These are phyloP conservation scores for Scolecobasidium constrictum DNA, from an alignment of 2,329 filamentous ascomycete species.

Conservation along the genomic window DNA sequence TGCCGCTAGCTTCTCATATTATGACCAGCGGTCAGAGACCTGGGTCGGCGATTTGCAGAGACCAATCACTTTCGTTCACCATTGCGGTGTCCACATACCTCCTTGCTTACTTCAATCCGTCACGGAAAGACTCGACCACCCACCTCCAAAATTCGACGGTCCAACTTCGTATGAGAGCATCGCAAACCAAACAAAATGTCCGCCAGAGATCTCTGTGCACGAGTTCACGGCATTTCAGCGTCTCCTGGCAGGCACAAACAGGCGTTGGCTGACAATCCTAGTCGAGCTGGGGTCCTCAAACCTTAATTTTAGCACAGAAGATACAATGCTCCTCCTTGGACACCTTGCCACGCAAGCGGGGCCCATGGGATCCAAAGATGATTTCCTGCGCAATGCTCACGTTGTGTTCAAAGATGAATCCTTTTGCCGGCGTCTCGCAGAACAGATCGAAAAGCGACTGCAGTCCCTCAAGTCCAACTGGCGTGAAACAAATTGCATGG, in stretches of 20 bases:
- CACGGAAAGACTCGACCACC: slow-evolving; percentile 15
- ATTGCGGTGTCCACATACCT: neutral
- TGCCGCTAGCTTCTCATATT: slow-evolving; percentile 37
- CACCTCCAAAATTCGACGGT: slow-evolving; percentile 27
- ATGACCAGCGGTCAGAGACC: slow-evolving; percentile 25
- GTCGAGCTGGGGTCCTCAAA: slow-evolving; percentile 40
- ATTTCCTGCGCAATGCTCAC: slow-evolving; percentile 36
- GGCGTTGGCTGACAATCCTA: slow-evolving; percentile 39
- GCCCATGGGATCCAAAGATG: slow-evolving; percentile 23
- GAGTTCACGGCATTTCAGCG: slow-evolving; percentile 44
- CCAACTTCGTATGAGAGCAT: slow-evolving; percentile 46
- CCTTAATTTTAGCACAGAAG: slow-evolving; percentile 49
- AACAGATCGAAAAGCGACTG: slow-evolving; percentile 38
- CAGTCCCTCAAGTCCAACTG: slow-evolving; percentile 42
- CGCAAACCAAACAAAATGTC: slow-evolving; percentile 39
- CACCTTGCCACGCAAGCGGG: slow-evolving; percentile 47
- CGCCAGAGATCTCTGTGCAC: slow-evolving; percentile 33
- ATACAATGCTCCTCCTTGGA: slow-evolving; percentile 37
- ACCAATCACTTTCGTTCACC: neutral
- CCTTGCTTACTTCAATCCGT: slow-evolving; percentile 16
- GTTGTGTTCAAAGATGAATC: slow-evolving; percentile 34
- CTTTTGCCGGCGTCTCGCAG: slow-evolving; percentile 40
- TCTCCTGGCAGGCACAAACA: slow-evolving; percentile 33
- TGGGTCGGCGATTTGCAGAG: slow-evolving; percentile 25
- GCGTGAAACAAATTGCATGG: slow-evolving; percentile 49